Evolutionary conservation across 1,284 basidiomycete species (phyloP).

Genomic region (Amylostereum areolatum): DNA sequence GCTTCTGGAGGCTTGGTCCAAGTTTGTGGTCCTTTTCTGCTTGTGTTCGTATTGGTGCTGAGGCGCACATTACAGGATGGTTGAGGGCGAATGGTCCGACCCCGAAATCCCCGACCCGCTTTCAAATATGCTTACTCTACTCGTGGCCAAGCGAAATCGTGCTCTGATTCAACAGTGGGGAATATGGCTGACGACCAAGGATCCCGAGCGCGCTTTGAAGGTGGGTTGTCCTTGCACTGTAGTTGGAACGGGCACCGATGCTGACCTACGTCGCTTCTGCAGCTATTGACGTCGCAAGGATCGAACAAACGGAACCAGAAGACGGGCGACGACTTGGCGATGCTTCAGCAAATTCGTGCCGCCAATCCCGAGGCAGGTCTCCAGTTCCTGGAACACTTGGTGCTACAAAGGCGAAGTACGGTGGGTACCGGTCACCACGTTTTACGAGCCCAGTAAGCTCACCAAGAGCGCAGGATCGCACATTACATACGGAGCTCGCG

Average conservation of each 20-base stretch:
- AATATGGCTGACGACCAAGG: slow-evolving; percentile 72
- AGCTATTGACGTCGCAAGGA: slow-evolving; percentile 55
- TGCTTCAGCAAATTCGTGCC: slow-evolving; percentile 51
- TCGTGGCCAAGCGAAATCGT: slow-evolving; percentile 57
- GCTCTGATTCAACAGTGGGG: slow-evolving; percentile 67
- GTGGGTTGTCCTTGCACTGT: slow-evolving; percentile 30
- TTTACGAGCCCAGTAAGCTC: slow-evolving; percentile 1
- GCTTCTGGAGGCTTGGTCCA: slow-evolving; percentile 64
- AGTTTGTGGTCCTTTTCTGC: slow-evolving; percentile 40
- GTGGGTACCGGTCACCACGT: slow-evolving; percentile 27
- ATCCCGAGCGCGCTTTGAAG: slow-evolving; percentile 66
- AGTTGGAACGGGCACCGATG: not conserved
- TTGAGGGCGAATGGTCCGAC: slow-evolving; percentile 66
- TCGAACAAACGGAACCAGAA: slow-evolving; percentile 42
- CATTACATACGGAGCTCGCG: slow-evolving; percentile 58
- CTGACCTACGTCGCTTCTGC: not conserved
- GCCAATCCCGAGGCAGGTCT: slow-evolving; percentile 55
- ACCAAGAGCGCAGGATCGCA: slow-evolving; percentile 35
- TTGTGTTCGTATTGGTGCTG: slow-evolving; percentile 1
- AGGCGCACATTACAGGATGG: slow-evolving; percentile 43
- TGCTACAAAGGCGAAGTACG: slow-evolving; percentile 62
- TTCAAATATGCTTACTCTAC: slow-evolving; percentile 57
- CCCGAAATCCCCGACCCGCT: slow-evolving; percentile 64
- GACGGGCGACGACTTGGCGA: slow-evolving; percentile 49
- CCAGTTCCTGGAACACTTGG: slow-evolving; percentile 75